phyloP scores from a whole-genome alignment of 1,284 basidiomycete species.

The Sphaerobolus stellatus region DNA sequence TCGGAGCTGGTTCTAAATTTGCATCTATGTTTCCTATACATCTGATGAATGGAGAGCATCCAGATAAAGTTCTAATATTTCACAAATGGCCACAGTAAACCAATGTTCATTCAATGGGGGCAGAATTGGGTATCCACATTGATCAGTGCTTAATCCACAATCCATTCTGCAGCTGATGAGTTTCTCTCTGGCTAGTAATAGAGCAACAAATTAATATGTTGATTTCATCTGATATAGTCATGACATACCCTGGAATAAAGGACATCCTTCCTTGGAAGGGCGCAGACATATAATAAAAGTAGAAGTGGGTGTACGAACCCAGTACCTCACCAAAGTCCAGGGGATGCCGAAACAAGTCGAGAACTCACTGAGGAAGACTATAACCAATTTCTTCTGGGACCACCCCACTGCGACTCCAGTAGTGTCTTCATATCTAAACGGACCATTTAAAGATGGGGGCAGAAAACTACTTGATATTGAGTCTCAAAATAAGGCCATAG shows the following conservation, averaged over 20 bases:
- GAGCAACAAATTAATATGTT: too few relatives aligned
- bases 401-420: not conserved
- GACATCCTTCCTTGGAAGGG: not conserved
- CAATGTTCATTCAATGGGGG: too few relatives aligned
- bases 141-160: too few relatives aligned
- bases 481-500: slow-evolving; percentile 18
- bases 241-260: not conserved
- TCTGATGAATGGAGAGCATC: too few relatives aligned
- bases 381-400: not conserved
- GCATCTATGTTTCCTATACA: too few relatives aligned
- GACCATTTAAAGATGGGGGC: not conserved
- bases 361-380: not conserved
- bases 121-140: too few relatives aligned
- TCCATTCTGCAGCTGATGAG: too few relatives aligned
- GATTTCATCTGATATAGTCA: too few relatives aligned
- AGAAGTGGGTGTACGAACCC: not conserved
- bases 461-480: slow-evolving; percentile 15
- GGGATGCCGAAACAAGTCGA: not conserved
- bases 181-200: too few relatives aligned
- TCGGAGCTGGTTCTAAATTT: too few relatives aligned
- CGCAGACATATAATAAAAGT: not conserved
- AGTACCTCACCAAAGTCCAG: slow-evolving; percentile 1
- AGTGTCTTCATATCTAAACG: not conserved
- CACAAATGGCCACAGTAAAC: too few relatives aligned
- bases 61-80: too few relatives aligned